Evolutionary conservation across 352 stramenopile genomes (phyloP).

Genomic region (Globisporangium polare): DNA sequence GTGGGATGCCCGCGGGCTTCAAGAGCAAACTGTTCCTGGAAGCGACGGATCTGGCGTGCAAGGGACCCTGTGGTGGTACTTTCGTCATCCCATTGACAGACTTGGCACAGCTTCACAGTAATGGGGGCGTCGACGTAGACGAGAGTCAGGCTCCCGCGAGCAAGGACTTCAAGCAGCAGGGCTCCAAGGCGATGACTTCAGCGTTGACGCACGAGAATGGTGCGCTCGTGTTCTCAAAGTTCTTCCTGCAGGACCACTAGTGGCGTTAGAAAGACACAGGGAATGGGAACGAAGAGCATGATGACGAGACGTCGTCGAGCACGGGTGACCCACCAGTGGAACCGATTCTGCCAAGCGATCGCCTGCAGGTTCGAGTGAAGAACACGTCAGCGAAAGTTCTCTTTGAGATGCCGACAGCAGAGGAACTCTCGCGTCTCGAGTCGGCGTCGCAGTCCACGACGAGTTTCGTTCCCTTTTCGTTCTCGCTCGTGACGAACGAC

Average conservation of each 20-base stretch:
- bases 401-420: conserved; percentile 47
- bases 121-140: background rate
- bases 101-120: conserved; percentile 23
- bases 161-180: background rate
- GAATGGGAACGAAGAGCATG: conserved; percentile 3
- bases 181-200: conserved; percentile 11
- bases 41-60: conserved; percentile 52
- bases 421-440: conserved; percentile 30
- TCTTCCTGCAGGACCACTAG: conserved; percentile 27
- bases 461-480: conserved; percentile 45
- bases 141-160: background rate
- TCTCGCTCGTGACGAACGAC: conserved; percentile 45
- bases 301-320: conserved; percentile 1
- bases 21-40: conserved; percentile 51
- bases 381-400: conserved; percentile 57
- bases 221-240: conserved; percentile 54
- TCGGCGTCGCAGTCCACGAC: conserved; percentile 16
- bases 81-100: conserved; percentile 60
- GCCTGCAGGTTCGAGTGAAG: conserved; percentile 54
- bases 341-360: conserved; percentile 27
- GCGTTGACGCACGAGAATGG: conserved; percentile 56
- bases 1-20: conserved; percentile 48
- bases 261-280: conserved; percentile 4
- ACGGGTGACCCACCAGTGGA: background rate
- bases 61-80: conserved; percentile 55